phyloP scores from a whole-genome alignment of 2,329 filamentous ascomycete species.

The Fusarium albosuccineum region DNA sequence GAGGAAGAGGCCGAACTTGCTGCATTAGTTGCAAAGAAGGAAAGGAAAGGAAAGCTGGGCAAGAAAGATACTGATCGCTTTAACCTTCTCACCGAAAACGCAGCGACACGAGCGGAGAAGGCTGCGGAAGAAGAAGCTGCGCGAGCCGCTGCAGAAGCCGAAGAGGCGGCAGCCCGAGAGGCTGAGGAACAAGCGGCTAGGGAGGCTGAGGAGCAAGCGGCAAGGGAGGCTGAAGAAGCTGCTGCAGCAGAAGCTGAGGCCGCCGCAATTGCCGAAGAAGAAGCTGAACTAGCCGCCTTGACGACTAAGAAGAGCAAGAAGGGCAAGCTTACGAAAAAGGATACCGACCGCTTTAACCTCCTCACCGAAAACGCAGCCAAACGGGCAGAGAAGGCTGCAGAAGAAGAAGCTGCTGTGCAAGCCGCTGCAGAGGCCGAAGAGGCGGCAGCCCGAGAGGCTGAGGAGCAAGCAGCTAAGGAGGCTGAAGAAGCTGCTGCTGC shows the following conservation, averaged over 20 bases:
- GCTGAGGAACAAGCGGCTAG: constrained; percentile 11
- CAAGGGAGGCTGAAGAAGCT: constrained; percentile 43
- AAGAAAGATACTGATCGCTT: constrained; percentile 50
- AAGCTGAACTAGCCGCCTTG: constrained; percentile 38
- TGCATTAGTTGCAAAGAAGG: constrained; percentile 52
- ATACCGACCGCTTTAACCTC: constrained; percentile 37
- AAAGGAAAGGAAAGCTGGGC: constrained; percentile 47
- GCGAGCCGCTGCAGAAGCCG: constrained; percentile 12
- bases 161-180: constrained; percentile 17
- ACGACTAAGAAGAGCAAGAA: constrained; percentile 37
- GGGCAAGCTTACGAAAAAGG: constrained; percentile 42
- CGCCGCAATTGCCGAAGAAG: constrained; percentile 35
- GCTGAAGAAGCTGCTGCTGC: constrained; percentile 28
- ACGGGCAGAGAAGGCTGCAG: constrained; percentile 38
- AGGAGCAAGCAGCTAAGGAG: constrained; percentile 42
- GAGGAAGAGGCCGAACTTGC: constrained; percentile 46
- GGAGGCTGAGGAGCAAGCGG: constrained; percentile 43
- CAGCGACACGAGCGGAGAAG: constrained; percentile 38
- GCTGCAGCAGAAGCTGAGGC: constrained; percentile 48
- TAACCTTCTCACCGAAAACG: constrained; percentile 41
- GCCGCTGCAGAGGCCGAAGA: constrained; percentile 31
- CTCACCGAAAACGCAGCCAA: constrained; percentile 36
- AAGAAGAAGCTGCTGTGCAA: constrained; percentile 24
- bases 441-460: not conserved
- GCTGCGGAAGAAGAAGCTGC: constrained; percentile 15